These are phyloP conservation scores for Penicillium daleae DNA, from an alignment of 495 filamentous ascomycete species.

Conservation along the genomic window DNA sequence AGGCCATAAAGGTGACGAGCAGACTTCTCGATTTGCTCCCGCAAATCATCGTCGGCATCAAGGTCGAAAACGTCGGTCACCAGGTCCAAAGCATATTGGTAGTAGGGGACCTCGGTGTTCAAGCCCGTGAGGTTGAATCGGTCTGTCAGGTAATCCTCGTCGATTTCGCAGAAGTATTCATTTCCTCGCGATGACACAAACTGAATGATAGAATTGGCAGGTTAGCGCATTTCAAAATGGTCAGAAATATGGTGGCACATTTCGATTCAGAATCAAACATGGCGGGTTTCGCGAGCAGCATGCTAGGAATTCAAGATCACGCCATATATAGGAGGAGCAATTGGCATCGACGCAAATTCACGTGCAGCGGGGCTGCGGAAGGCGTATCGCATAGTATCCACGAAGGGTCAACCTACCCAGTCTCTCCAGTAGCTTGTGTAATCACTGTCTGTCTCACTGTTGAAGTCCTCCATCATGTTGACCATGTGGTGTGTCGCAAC, in stretches of 20 bases:
- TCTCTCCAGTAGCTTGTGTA: slow-evolving; percentile 99
- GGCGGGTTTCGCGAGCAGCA: neutral
- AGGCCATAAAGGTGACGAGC: slow-evolving; percentile 95
- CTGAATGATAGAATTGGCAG: slow-evolving; percentile 48
- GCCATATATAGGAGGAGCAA: neutral
- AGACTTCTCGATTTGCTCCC: slow-evolving; percentile 97
- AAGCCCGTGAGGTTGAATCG: slow-evolving; percentile 97
- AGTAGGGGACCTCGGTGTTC: slow-evolving; percentile 97
- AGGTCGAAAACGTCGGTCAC: slow-evolving; percentile 99
- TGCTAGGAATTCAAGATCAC: neutral
- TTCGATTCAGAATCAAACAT: neutral
- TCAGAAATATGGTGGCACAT: neutral
- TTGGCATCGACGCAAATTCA: neutral
- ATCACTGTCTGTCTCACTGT: slow-evolving; percentile 96
- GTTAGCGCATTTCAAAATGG: slow-evolving; percentile 20
- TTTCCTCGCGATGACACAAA: slow-evolving; percentile 98
- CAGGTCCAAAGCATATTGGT: slow-evolving; percentile 98
- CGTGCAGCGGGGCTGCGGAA: slow-evolving; percentile 7
- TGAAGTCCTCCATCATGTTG: slow-evolving; percentile 86
- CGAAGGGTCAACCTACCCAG: slow-evolving; percentile 71
- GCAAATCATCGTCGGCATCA: slow-evolving; percentile 97
- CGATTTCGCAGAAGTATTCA: slow-evolving; percentile 99
- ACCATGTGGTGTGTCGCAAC: neutral
- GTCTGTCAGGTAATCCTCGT: slow-evolving; percentile 98
- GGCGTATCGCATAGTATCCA: slow-evolving; percentile 1